Conservation (phyloP, 768 basidiomycete genomes). For the Rubroboletus satanas region DNA sequence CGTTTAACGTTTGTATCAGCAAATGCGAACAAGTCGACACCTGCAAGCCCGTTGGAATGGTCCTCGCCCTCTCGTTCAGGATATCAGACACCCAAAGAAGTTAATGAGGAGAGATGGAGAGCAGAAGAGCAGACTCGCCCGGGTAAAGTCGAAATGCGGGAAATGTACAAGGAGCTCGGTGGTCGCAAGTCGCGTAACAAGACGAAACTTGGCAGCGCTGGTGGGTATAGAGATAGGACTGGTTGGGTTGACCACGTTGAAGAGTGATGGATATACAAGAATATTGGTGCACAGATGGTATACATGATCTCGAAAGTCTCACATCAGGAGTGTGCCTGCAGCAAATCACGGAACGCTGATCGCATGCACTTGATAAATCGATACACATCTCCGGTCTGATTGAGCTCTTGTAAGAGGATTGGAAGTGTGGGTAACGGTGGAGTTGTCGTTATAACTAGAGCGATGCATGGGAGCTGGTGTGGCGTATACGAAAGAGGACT, state of each 20-base stretch:
- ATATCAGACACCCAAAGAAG: constrained; percentile 73
- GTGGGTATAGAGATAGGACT: constrained; percentile 68
- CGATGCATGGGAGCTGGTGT: neutral
- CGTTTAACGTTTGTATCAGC: constrained; percentile 46
- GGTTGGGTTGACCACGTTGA: constrained; percentile 57
- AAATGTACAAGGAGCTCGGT: constrained; percentile 86
- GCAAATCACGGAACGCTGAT: constrained; percentile 42
- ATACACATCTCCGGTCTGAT: constrained; percentile 65
- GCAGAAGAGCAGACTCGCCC: constrained; percentile 55
- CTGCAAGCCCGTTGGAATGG: constrained; percentile 44
- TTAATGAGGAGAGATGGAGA: constrained; percentile 71
- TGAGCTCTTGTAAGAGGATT: constrained; percentile 66
- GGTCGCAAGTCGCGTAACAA: constrained; percentile 79
- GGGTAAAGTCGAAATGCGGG: constrained; percentile 81
- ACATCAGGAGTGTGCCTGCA: constrained; percentile 6
- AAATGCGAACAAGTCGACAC: constrained; percentile 38
- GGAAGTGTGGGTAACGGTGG: constrained; percentile 66
- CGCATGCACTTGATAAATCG: constrained; percentile 66
- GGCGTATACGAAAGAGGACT: constrained; percentile 9
- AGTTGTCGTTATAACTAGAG: constrained; percentile 72
- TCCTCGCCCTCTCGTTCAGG: constrained; percentile 53
- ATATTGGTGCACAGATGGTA: neutral
- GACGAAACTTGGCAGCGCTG: constrained; percentile 63
- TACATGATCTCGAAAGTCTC: neutral
- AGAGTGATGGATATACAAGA: constrained; percentile 12